Conservation (phyloP, 129 eudicot genomes). For the Lonicera japonica region DNA sequence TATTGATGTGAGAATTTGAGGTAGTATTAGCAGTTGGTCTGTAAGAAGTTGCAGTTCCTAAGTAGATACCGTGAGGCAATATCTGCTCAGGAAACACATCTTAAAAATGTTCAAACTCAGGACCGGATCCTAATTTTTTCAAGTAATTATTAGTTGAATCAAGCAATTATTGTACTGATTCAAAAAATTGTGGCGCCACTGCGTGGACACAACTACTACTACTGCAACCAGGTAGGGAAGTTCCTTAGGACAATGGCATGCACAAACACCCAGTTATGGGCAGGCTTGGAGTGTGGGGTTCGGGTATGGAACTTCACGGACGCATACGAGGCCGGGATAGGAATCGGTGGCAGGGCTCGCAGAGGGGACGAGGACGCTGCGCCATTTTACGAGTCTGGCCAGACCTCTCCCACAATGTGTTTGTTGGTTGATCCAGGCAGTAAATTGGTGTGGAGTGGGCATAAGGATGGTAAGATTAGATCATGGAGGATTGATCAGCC, state of each 20-base stretch:
- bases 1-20: too few relatives aligned
- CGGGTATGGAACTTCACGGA: conserved; percentile 85
- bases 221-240: conserved; percentile 36
- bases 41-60: too few relatives aligned
- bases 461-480: conserved; percentile 87
- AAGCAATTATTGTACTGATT: too few relatives aligned
- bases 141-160: too few relatives aligned
- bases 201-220: too few relatives aligned
- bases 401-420: conserved; percentile 71
- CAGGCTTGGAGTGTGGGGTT: conserved; percentile 89
- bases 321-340: conserved; percentile 60
- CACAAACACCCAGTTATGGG: conserved; percentile 90
- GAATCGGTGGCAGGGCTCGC: conserved; percentile 58
- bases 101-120: too few relatives aligned
- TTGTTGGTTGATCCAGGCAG: conserved; percentile 62
- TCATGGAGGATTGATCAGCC: conserved; percentile 84
- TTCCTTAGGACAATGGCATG: conserved; percentile 73
- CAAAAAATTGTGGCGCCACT: background rate
- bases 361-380: conserved; percentile 95
- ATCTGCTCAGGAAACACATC: too few relatives aligned
- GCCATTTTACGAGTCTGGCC: conserved; percentile 69
- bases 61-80: too few relatives aligned
- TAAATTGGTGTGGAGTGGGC: conserved; percentile 94
- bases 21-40: too few relatives aligned
- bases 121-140: too few relatives aligned